Evolutionary conservation across 345 rosid species (phyloP).

Genomic region (Acer negundo): DNA sequence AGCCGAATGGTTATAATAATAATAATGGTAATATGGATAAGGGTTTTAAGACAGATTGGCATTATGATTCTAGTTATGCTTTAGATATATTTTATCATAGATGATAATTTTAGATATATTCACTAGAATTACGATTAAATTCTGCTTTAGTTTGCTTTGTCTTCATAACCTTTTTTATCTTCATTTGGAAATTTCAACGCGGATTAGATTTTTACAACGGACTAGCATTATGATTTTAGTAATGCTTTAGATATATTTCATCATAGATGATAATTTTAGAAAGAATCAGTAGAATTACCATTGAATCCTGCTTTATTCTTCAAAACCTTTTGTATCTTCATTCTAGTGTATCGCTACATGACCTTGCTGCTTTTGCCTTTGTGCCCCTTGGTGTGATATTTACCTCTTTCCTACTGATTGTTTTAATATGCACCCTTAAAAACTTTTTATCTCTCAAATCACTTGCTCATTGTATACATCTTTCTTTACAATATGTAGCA

Average conservation of each 20-base stretch:
- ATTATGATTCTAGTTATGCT: background rate
- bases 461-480: conserved; percentile 20
- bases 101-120: background rate
- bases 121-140: background rate
- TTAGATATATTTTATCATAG: background rate
- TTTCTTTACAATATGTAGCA: conserved; percentile 53
- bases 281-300: background rate
- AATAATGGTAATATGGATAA: background rate
- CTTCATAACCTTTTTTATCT: background rate
- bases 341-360: background rate
- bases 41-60: background rate
- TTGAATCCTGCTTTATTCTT: background rate
- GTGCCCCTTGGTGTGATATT: background rate
- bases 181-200: background rate
- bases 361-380: background rate
- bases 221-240: background rate
- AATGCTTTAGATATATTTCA: background rate
- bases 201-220: background rate
- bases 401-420: background rate
- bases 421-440: background rate
- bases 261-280: background rate
- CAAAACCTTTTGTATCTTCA: background rate
- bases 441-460: background rate
- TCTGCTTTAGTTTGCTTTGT: background rate
- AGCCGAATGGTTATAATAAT: background rate